Base-by-base conservation (phyloP, 495 filamentous ascomycete species). In the Astrocystis sublimbata region DNA sequence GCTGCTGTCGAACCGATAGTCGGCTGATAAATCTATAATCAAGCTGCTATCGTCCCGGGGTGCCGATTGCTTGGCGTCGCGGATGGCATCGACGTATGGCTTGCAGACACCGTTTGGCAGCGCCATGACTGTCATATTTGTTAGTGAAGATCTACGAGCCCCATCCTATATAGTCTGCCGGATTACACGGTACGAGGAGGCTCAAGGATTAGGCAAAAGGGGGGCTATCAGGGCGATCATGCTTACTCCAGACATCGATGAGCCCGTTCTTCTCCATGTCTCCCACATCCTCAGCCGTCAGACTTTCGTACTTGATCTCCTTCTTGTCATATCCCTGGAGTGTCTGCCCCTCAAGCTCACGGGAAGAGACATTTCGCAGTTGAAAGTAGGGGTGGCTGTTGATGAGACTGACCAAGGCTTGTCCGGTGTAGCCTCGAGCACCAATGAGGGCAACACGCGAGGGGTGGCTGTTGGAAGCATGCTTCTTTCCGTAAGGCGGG, bases 111-210 rank as follows among this genome's bases (percentile, higher is more conserved):
- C 94, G 69, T 98, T 98, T 12, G 94, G 94, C 28, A 98, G 84
- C 38, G 94, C 94, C 92, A 98, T 96, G 35, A 98, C 91, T 92
- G n/a, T n/a, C n/a, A n/a, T n/a, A n/a, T n/a, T n/a, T n/a, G n/a
- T n/a, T n/a, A n/a, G n/a, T n/a, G n/a, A n/a, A n/a, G n/a, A n/a
- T n/a, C n/a, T n/a, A n/a, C n/a, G n/a, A n/a, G n/a, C n/a, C n/a
- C n/a, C n/a, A n/a, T n/a, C n/a, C n/a, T n/a, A n/a, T n/a, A n/a
- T n/a, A n/a, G n/a, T n/a, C n/a, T n/a, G n/a, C n/a, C n/a, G n/a
- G n/a, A n/a, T n/a, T n/a, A n/a, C n/a, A n/a, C n/a, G n/a, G n/a
- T n/a, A n/a, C n/a, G n/a, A n/a, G n/a, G n/a, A n/a, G n/a, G n/a
- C n/a, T n/a, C n/a, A n/a, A n/a, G n/a, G n/a, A n/a, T n/a, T n/a